A percentile compares a stretch with the other conserved stretches of the same genome.
These are phyloP conservation scores for Calonectria pauciramosa DNA, from an alignment of 2,329 filamentous ascomycete species.

Conservation along the genomic window DNA sequence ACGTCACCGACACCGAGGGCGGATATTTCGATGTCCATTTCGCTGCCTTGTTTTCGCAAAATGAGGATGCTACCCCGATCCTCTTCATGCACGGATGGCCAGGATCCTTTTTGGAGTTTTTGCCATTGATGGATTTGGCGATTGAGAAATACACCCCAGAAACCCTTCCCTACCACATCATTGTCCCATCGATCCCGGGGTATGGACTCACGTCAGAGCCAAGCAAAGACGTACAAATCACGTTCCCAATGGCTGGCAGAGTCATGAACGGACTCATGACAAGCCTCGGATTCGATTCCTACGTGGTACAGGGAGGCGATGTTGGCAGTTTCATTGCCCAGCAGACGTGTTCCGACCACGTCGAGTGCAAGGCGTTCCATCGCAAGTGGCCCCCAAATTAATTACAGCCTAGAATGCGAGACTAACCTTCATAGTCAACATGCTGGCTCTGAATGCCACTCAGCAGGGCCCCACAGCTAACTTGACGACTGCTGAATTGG, in stretches of 20 bases:
- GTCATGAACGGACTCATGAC: constrained; percentile 66
- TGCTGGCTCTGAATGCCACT: background rate
- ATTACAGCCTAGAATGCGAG: background rate
- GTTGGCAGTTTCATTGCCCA: constrained; percentile 56
- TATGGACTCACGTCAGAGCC: constrained; percentile 65
- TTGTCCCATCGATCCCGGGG: constrained; percentile 68
- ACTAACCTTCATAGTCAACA: background rate
- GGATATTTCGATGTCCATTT: constrained; percentile 61
- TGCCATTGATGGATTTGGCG: constrained; percentile 63
- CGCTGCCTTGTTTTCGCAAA: constrained; percentile 66
- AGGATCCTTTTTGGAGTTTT: constrained; percentile 66
- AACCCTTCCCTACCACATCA: constrained; percentile 69
- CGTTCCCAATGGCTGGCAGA: constrained; percentile 53
- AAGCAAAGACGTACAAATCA: background rate
- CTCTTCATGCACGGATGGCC: constrained; percentile 70
- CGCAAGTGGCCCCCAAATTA: background rate
- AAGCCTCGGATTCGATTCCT: constrained; percentile 66
- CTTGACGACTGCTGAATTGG: background rate
- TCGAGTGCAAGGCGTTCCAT: background rate
- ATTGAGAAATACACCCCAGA: constrained; percentile 61
- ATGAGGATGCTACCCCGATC: constrained; percentile 63
- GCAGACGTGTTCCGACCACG: background rate
- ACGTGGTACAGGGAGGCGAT: constrained; percentile 71
- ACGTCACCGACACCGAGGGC: background rate
- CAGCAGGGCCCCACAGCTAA: background rate